phyloP scores from a whole-genome alignment of 179 eudicot genomes.

The Corrigiola litoralis region DNA sequence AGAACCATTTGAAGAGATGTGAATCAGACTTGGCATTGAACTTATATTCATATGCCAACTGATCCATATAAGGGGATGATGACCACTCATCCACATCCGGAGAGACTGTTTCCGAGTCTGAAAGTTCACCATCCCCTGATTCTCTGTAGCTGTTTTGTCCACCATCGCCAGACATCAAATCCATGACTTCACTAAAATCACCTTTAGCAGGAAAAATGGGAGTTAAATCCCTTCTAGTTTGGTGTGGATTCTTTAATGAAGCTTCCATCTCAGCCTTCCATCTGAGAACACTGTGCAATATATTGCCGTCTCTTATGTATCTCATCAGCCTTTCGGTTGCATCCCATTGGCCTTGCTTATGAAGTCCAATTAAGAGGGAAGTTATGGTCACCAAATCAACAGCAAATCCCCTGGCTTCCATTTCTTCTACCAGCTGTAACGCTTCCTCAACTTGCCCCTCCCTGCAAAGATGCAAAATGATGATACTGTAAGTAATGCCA shows the following conservation, averaged over 20 bases:
- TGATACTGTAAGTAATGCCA: conserved; percentile 71
- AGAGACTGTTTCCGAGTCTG: conserved; percentile 20
- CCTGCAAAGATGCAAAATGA: conserved; percentile 57
- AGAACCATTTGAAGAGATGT: conserved; percentile 33
- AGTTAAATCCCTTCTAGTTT: conserved; percentile 51
- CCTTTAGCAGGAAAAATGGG: conserved; percentile 66
- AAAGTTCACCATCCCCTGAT: conserved; percentile 18
- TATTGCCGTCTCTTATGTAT: conserved; percentile 59
- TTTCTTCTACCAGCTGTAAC: conserved; percentile 73
- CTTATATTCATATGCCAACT: conserved; percentile 44
- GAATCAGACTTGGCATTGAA: conserved; percentile 22
- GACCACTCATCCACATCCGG: conserved; percentile 60
- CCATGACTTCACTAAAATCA: conserved; percentile 40
- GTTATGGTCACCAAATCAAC: conserved; percentile 85
- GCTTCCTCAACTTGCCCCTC: conserved; percentile 64
- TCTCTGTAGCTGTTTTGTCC: conserved; percentile 8
- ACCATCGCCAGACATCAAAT: conserved; percentile 21
- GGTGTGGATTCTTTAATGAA: conserved; percentile 40
- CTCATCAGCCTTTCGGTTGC: conserved; percentile 61
- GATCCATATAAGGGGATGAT: conserved; percentile 79
- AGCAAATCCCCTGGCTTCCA: conserved; percentile 80
- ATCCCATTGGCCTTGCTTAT: conserved; percentile 70
- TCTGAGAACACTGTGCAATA: conserved; percentile 49
- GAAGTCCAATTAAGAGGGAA: conserved; percentile 51
- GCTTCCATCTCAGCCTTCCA: conserved; percentile 87